Base-by-base conservation (phyloP, 1,284 basidiomycete genomes). In the Ustilago shanxiensis region DNA sequence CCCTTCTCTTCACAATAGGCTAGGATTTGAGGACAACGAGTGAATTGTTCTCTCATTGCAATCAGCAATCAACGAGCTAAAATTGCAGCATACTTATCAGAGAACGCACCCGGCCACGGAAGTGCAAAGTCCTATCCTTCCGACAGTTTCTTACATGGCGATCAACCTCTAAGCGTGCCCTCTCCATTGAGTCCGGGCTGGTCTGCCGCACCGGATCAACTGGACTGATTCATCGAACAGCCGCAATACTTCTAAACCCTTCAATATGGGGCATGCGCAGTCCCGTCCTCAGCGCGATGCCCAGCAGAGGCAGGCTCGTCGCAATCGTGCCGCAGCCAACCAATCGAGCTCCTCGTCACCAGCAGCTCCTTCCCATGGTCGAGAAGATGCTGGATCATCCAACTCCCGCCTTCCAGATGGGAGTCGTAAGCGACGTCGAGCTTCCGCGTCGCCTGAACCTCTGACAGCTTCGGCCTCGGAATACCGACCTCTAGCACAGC, bases 201-300 rank as follows among this genome's bases (percentile, higher is more conserved):
- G 22, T 22, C n/a, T 20, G 45, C 14, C 33, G 29, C 31, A 45
- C 41, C 16, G 4, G 7, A 10, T 20, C 41, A 20, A 31, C 50
- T 24, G 11, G 5, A 18, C 26, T 28, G 16, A 37, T 20, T n/a
- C 22, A 7, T 39, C n/a, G 7, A 44, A 2, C 53, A 33, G n/a
- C 18, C 28, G 26, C 41, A 37, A 20, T 20, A n/a, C 26, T 41
- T 37, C 24, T n/a, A 26, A 35, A n/a, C 10, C 29, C 16, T 11
- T 22, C 53, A 62, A 16, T 20, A 74, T 75, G 72, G 72, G 72
- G 9, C 53, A 75, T 39, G 31, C 66, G 7, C 72, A 74, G 49
- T 74, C 72, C 35, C 66, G 66, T 16, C 60, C 50, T 4, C 57
- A 72, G 35, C 60, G 29, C 3, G 57, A 60, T 44, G 57, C 44